These are phyloP conservation scores for Flaveria linearis DNA, from an alignment of 129 eudicot genomes.

Conservation along the genomic window DNA sequence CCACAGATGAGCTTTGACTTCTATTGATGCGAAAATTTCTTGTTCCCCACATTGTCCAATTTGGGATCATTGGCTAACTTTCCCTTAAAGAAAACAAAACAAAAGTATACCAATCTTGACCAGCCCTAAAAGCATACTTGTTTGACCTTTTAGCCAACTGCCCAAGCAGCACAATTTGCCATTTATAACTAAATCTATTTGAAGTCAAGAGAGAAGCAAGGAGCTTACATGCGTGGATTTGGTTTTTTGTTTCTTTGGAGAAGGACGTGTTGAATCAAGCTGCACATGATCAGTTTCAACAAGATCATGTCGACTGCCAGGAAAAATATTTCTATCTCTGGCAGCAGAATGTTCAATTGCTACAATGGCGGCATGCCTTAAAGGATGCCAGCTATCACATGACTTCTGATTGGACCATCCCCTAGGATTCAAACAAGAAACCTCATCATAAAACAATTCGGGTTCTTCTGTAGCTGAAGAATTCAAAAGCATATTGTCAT, in stretches of 20 bases:
- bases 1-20: neutral
- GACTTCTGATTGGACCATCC: constrained; percentile 54
- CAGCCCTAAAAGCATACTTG: too few species aligned
- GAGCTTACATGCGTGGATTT: constrained; percentile 46
- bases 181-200: too few species aligned
- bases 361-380: constrained; percentile 89
- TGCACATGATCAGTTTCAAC: constrained; percentile 37
- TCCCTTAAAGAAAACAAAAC: too few species aligned
- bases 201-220: neutral
- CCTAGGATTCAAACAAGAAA: constrained; percentile 85
- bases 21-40: neutral
- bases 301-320: constrained; percentile 36
- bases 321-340: constrained; percentile 74
- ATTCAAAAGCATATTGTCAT: constrained; percentile 24
- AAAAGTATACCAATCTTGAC: too few species aligned
- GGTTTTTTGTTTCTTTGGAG: constrained; percentile 64
- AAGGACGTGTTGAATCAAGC: constrained; percentile 40
- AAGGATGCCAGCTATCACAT: constrained; percentile 65
- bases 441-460: constrained; percentile 29
- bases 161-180: too few species aligned
- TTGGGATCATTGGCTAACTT: too few species aligned
- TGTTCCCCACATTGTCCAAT: neutral
- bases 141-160: too few species aligned
- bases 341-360: constrained; percentile 85
- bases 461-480: constrained; percentile 33